These are phyloP conservation scores for Pestalotiopsis sp. DNA, from an alignment of 2,329 filamentous ascomycete genomes.

Conservation along the genomic window DNA sequence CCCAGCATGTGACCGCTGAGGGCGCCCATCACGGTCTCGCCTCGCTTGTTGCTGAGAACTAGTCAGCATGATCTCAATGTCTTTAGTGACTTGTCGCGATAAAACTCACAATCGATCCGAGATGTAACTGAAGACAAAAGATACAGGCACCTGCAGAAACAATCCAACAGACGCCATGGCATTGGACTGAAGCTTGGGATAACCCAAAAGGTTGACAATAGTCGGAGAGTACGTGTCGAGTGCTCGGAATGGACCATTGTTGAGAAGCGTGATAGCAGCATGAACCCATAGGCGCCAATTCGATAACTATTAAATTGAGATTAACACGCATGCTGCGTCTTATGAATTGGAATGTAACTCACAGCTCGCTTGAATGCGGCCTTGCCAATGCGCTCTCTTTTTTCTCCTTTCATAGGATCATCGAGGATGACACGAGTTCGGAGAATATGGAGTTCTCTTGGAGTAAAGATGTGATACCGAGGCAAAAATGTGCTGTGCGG, in stretches of 20 bases:
- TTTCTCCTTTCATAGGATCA: constrained; percentile 48
- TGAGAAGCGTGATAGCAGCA: constrained; percentile 51
- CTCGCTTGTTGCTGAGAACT: constrained; percentile 44
- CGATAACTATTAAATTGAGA: constrained; percentile 35
- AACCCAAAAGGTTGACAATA: constrained; percentile 57
- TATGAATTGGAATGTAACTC: constrained; percentile 15
- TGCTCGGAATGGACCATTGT: constrained; percentile 49
- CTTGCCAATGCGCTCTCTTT: constrained; percentile 49
- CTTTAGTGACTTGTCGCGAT: background rate
- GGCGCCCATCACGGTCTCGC: constrained; percentile 55
- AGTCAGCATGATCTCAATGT: background rate
- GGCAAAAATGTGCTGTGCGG: constrained; percentile 46
- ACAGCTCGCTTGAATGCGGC: constrained; percentile 47
- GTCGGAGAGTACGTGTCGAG: constrained; percentile 57
- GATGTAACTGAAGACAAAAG: constrained; percentile 53
- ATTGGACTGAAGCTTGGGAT: constrained; percentile 49
- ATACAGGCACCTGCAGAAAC: constrained; percentile 54
- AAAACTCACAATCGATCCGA: constrained; percentile 53
- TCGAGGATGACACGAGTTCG: constrained; percentile 43
- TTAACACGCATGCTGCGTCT: constrained; percentile 5
- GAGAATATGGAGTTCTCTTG: constrained; percentile 45
- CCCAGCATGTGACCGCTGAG: constrained; percentile 51
- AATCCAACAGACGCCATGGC: constrained; percentile 58
- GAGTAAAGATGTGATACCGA: constrained; percentile 35
- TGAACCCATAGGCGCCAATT: constrained; percentile 58